Evolutionary conservation across 2,329 filamentous ascomycete species (phyloP), one percentile per base, ranked within the genome.

Genomic region (Sarocladium strictum): DNA sequence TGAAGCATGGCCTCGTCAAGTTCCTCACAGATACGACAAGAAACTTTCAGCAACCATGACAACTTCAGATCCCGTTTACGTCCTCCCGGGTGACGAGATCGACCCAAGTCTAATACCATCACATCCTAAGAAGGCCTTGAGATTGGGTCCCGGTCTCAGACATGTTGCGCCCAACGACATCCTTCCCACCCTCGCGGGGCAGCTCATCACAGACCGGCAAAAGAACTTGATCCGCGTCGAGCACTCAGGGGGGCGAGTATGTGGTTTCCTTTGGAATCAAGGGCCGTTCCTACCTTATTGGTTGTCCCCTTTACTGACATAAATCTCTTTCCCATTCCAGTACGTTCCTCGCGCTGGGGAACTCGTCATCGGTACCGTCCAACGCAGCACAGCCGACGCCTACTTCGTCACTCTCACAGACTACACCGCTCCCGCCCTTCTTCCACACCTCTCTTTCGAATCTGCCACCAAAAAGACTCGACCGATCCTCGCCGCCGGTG

Each of bases 391-490:
- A 52, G 76, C 79, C 55, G 94, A 97, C 62, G 80, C 82, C 67
- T 97, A 89, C 77, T 85, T 88, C 69, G 91, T 91, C 68, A 78
- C 80, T 61, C 78, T 97, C 53, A 87, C 89, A 26, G 77, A 84
- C 54, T 80, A 84, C 65, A 80, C 80, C 3, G 65, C 77, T 2
- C 72, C 80, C 56, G 90, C 89, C 1, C 76, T 89, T 17, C 83
- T 97, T 1, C 90, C 89, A 0, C 89, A 96, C 61, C 79, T 97
- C 19, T 84, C 91, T n/a, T 99, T 99, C 68, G 93, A 97, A 71
- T 85, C 85, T 59, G 94, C 91, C 17, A 90, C 87, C 43, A 94
- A 92, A 70, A 97, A 97, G 74, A 96, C 90, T 2, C 81, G 92
- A 1, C 94, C 94, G 0, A 79, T 89, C 59, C 80, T 97, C 41